Percentiles rank a stretch among this genome's conserved stretches.
These are phyloP conservation scores for Solioccasus polychromus DNA, from an alignment of 768 basidiomycete species.

Conservation along the genomic window DNA sequence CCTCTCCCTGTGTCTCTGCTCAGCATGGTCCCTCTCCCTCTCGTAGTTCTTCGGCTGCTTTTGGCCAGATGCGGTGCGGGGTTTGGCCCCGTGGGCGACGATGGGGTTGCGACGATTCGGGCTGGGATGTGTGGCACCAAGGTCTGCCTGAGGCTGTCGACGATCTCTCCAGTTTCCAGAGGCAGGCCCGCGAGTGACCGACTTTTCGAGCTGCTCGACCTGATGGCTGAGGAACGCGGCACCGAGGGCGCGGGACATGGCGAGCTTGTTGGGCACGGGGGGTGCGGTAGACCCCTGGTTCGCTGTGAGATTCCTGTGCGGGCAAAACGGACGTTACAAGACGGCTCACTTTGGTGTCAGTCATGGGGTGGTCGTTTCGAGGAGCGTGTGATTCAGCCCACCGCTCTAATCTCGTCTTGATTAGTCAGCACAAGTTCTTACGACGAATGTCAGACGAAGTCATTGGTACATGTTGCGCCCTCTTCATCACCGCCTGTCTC, in stretches of 20 bases:
- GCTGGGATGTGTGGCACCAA: constrained; percentile 9
- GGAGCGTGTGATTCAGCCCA: not conserved
- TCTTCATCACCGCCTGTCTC: constrained; percentile 16
- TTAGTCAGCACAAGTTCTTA: constrained; percentile 16
- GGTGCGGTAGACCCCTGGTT: constrained; percentile 23
- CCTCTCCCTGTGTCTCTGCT: constrained; percentile 17
- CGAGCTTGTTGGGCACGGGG: constrained; percentile 53
- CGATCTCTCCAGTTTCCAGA: constrained; percentile 64
- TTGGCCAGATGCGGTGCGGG: constrained; percentile 18
- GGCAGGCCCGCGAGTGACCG: constrained; percentile 51
- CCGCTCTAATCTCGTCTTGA: not conserved
- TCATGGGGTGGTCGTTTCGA: constrained; percentile 12
- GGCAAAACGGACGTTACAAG: not conserved
- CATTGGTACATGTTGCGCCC: constrained; percentile 20
- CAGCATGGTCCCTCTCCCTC: constrained; percentile 19
- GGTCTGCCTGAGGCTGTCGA: constrained; percentile 29
- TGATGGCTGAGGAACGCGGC: constrained; percentile 86
- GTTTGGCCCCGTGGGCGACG: constrained; percentile 19
- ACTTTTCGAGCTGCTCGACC: constrained; percentile 83
- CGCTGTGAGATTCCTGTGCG: not conserved
- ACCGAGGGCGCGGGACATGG: constrained; percentile 84
- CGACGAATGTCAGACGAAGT: constrained; percentile 18
- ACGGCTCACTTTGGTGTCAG: constrained; percentile 18
- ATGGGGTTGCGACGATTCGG: constrained; percentile 16
- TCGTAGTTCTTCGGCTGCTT: constrained; percentile 27